These are phyloP conservation scores for Pseudogymnoascus sp. DNA, from an alignment of 2,329 filamentous ascomycete species.

Conservation along the genomic window DNA sequence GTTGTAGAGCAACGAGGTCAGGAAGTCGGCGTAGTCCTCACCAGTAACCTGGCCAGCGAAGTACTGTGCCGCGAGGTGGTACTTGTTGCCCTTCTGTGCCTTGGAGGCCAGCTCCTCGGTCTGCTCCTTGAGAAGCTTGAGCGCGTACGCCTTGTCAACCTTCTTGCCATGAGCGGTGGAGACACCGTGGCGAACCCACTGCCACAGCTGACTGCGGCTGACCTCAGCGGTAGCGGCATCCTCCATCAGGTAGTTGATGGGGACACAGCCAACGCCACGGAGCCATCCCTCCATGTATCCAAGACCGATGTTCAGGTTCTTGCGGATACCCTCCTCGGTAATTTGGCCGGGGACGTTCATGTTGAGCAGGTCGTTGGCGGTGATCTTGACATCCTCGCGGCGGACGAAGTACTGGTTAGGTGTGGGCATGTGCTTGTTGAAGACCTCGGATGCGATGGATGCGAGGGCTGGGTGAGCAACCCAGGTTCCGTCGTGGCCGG, in stretches of 20 bases:
- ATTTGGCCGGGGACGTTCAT: constrained; percentile 93
- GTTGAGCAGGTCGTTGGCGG: constrained; percentile 85
- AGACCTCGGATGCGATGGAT: constrained; percentile 77
- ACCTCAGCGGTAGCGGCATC: constrained; percentile 97
- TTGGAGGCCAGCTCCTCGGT: constrained; percentile 64
- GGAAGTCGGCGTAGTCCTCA: constrained; percentile 94
- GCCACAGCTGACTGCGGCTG: constrained; percentile 89
- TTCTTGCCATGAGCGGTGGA: constrained; percentile 80
- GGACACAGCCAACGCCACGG: constrained; percentile 87
- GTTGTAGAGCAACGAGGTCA: constrained; percentile 84
- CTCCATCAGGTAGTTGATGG: constrained; percentile 98
- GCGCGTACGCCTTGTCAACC: constrained; percentile 85
- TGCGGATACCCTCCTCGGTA: constrained; percentile 90
- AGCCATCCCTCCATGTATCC: constrained; percentile 99
- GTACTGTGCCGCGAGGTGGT: constrained; percentile 80
- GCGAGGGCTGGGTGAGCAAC: constrained; percentile 94
- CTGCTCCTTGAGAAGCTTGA: constrained; percentile 80
- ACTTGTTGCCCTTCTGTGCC: constrained; percentile 85
- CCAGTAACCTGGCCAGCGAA: constrained; percentile 89
- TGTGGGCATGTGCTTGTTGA: constrained; percentile 98
- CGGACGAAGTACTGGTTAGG: constrained; percentile 92
- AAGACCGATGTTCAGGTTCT: constrained; percentile 95
- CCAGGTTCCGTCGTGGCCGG: constrained; percentile 94
- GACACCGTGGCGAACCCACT: constrained; percentile 73
- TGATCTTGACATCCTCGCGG: constrained; percentile 80